Evolutionary conservation across 2,329 filamentous ascomycete species (phyloP).

Genomic region (Trichoderma semiorbis): DNA sequence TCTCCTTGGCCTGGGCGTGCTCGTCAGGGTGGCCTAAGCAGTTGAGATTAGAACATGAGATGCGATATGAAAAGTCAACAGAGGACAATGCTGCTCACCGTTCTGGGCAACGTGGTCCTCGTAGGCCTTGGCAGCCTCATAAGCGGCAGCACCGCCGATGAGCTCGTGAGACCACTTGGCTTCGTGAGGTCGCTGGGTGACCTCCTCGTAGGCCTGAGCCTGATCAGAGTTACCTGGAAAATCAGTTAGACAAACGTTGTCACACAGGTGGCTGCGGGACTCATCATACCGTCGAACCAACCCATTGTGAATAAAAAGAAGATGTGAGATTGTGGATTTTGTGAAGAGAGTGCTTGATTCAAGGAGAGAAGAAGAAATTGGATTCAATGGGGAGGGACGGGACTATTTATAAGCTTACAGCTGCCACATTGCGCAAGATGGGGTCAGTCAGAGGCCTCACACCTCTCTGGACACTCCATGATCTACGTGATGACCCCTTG

Average conservation of each 20-base stretch:
- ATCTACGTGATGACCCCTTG: conserved; percentile 8
- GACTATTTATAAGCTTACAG: conserved; percentile 17
- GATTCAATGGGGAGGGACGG: not conserved
- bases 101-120: conserved; percentile 29
- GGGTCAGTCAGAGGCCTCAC: not conserved
- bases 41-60: not conserved
- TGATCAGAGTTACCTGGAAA: conserved; percentile 24
- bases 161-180: conserved; percentile 31
- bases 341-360: conserved; percentile 4
- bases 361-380: not conserved
- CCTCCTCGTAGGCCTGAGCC: conserved; percentile 27
- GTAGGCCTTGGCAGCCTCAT: conserved; percentile 32
- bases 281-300: conserved; percentile 23
- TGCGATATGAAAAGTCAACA: not conserved
- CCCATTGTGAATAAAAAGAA: conserved; percentile 22
- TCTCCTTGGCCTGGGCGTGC: conserved; percentile 31
- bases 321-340: not conserved
- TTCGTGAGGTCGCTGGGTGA: conserved; percentile 29
- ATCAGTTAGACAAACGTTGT: not conserved
- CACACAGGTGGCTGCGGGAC: not conserved
- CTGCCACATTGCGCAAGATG: conserved; percentile 3
- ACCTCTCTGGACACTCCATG: not conserved
- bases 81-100: conserved; percentile 17
- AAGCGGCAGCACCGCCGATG: conserved; percentile 31
- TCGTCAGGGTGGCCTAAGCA: conserved; percentile 26